Percentiles rank a stretch among this genome's conserved stretches.
phyloP scores from a whole-genome alignment of 2,329 filamentous ascomycete species.

The Tolypocladium inflatum region DNA sequence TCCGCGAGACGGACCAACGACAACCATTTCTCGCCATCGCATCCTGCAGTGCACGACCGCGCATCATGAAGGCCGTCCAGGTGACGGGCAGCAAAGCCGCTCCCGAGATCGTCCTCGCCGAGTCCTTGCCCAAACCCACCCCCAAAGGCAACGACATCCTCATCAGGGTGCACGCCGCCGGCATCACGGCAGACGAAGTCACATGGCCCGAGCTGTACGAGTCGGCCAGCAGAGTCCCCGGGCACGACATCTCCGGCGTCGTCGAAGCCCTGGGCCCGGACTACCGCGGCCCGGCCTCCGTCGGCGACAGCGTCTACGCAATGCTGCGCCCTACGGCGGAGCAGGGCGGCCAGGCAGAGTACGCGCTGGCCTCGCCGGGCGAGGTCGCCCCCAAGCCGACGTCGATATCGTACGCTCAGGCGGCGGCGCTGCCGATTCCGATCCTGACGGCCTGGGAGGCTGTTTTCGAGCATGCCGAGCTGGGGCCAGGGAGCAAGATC shows the following conservation, averaged over 20 bases:
- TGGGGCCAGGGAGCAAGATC: constrained; percentile 8
- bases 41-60: not conserved
- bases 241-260: constrained; percentile 24
- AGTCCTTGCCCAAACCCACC: constrained; percentile 8
- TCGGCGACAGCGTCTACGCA: constrained; percentile 16
- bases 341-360: constrained; percentile 17
- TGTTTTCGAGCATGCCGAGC: constrained; percentile 10
- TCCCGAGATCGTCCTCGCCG: constrained; percentile 9
- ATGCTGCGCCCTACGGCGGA: constrained; percentile 14
- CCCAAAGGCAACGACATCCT: constrained; percentile 14
- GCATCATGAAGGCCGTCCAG: constrained; percentile 23
- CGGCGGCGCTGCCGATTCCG: constrained; percentile 21
- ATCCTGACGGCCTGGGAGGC: constrained; percentile 19
- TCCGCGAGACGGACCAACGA: not conserved
- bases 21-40: not conserved
- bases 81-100: constrained; percentile 14
- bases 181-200: constrained; percentile 23
- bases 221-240: constrained; percentile 18
- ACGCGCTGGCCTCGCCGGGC: constrained; percentile 8
- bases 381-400: constrained; percentile 12
- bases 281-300: constrained; percentile 9
- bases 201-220: constrained; percentile 22
- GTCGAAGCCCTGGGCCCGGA: constrained; percentile 14
- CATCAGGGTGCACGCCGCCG: constrained; percentile 20
- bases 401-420: constrained; percentile 11